Percentiles rank a stretch among this genome's conserved stretches.
These are phyloP conservation scores for Exophiala viscosa DNA, from an alignment of 2,329 filamentous ascomycete genomes.

Conservation along the genomic window DNA sequence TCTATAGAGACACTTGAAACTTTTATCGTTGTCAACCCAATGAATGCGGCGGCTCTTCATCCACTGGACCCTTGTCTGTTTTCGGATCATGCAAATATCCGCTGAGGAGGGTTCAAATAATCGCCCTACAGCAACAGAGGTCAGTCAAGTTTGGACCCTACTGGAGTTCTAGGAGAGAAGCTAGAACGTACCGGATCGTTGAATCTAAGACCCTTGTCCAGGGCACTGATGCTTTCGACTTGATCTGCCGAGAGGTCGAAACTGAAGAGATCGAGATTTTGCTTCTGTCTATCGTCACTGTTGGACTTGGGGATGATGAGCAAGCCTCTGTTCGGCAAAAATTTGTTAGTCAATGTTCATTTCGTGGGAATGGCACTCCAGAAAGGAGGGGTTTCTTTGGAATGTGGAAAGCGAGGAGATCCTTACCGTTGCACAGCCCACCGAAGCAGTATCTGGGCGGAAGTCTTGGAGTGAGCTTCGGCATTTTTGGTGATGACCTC, in stretches of 20 bases:
- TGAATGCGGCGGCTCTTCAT: too few species aligned
- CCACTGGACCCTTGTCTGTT: too few species aligned
- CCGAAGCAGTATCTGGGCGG: conserved; percentile 78
- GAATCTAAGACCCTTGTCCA: conserved; percentile 23
- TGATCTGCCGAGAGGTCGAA: conserved; percentile 10
- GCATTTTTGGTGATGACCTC: conserved; percentile 61
- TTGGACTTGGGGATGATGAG: conserved; percentile 79
- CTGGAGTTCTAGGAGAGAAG: too few species aligned
- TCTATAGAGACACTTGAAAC: too few species aligned
- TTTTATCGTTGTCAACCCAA: too few species aligned
- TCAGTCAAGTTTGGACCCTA: too few species aligned
- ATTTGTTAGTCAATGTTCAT: background rate
- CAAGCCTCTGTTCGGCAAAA: conserved; percentile 45
- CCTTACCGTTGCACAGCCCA: conserved; percentile 72
- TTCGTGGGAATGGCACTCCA: background rate
- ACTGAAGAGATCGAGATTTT: conserved; percentile 8
- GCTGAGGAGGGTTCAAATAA: conserved; percentile 9
- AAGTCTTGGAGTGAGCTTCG: conserved; percentile 65
- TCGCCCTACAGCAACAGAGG: conserved; percentile 2
- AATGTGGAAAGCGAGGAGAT: background rate
- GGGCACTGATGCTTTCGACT: conserved; percentile 7
- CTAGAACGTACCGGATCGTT: conserved; percentile 12
- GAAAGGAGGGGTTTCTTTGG: too few species aligned
- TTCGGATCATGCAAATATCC: conserved; percentile 7
- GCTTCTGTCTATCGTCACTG: conserved; percentile 42